These are phyloP conservation scores for Nidularia pulvinata DNA, from an alignment of 768 basidiomycete species.

Conservation along the genomic window DNA sequence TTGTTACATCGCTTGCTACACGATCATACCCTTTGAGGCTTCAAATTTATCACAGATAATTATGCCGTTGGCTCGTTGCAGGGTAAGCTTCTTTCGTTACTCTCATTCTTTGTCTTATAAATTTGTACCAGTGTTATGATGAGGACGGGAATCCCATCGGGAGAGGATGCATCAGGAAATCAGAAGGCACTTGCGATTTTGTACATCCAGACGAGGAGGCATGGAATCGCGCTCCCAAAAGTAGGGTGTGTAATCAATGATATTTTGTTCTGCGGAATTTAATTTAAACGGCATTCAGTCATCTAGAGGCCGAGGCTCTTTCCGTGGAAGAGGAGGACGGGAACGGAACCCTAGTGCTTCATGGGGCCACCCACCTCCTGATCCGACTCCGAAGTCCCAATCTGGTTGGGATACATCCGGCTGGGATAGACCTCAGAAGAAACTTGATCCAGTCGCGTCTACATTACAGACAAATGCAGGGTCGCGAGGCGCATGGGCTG, in stretches of 20 bases:
- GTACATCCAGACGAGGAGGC: slow-evolving; percentile 18
- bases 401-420: not conserved
- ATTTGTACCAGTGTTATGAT: slow-evolving; percentile 12
- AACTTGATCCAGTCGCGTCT: too few relatives aligned
- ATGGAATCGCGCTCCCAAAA: slow-evolving; percentile 14
- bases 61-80: not conserved
- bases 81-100: not conserved
- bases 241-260: not conserved
- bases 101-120: not conserved
- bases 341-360: not conserved
- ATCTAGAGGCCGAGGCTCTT: too few relatives aligned
- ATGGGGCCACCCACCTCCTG: not conserved
- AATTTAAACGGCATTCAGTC: too few relatives aligned
- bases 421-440: too few relatives aligned
- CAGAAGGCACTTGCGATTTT: slow-evolving; percentile 12
- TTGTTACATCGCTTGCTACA: not conserved
- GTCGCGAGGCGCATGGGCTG: too few relatives aligned
- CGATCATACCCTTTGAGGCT: not conserved
- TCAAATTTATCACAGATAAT: not conserved
- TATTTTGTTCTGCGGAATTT: too few relatives aligned
- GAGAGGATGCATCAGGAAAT: slow-evolving; percentile 8
- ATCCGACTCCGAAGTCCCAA: not conserved
- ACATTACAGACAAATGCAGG: too few relatives aligned
- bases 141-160: slow-evolving; percentile 12
- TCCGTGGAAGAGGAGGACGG: too few relatives aligned